Conservation (phyloP, 495 filamentous ascomycete genomes). For the Penicillium coffeae region DNA sequence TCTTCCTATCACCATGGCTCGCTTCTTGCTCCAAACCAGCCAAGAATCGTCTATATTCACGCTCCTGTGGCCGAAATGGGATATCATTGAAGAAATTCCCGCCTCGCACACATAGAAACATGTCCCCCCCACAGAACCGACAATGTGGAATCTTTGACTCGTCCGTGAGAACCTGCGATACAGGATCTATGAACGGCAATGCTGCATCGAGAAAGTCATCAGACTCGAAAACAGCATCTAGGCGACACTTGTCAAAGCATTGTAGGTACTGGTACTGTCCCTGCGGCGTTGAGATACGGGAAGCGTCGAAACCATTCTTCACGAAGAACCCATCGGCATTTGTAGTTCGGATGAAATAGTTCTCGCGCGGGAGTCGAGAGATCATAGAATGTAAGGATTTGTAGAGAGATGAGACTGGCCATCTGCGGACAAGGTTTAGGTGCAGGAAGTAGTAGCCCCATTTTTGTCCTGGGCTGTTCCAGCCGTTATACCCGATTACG, state of each 20-base stretch:
- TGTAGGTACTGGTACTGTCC: slow-evolving; percentile 22
- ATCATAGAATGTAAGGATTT: slow-evolving; percentile 1
- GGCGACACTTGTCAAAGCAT: slow-evolving; percentile 18
- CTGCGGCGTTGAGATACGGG: slow-evolving; percentile 19
- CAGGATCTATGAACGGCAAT: slow-evolving; percentile 16
- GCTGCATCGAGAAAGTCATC: slow-evolving; percentile 15
- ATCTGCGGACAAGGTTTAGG: slow-evolving; percentile 17
- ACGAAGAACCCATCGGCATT: slow-evolving; percentile 25
- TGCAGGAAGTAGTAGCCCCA: slow-evolving; percentile 28
- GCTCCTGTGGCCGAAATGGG: slow-evolving; percentile 14
- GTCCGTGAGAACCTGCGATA: slow-evolving; percentile 15
- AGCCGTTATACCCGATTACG: slow-evolving; percentile 19
- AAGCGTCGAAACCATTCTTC: slow-evolving; percentile 16
- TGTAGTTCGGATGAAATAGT: slow-evolving; percentile 18
- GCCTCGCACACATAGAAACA: slow-evolving; percentile 21
- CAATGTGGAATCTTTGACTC: slow-evolving; percentile 14
- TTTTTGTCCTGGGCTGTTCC: slow-evolving; percentile 17
- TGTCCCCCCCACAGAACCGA: slow-evolving; percentile 16
- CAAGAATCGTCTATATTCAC: slow-evolving; percentile 10
- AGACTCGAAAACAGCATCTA: slow-evolving; percentile 17
- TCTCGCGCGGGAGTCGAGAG: background rate
- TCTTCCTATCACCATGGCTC: background rate
- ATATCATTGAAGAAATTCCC: slow-evolving; percentile 19
- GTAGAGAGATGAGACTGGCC: slow-evolving; percentile 17
- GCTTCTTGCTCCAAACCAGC: background rate